Base-by-base conservation (phyloP, 2,329 filamentous ascomycete genomes). In the Botryotinia convoluta region DNA sequence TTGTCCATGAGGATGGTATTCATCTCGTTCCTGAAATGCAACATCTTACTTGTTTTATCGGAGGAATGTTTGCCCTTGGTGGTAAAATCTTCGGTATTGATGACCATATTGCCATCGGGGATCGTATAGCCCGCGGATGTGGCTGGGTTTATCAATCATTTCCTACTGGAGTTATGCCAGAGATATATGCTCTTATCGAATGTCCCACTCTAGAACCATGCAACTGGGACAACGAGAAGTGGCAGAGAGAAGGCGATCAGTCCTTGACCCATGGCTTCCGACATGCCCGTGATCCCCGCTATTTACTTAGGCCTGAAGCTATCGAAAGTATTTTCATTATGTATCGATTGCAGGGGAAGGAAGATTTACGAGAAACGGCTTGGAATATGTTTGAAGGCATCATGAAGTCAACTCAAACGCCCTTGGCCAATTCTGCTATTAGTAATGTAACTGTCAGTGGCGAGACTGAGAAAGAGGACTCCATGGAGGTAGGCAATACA, bases 11-110 rank as follows among this genome's bases (percentile, higher is more conserved):
- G 75, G 71, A 57, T 29, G 57, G 62, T 1, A 39, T 72, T 32
- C 48, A 69, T 37, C 65, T 69, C 4, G 44, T 73, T 45, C 61
- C 75, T 16, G 65, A 75, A 72, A 83, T 85, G 18, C 87, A 92
- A 76, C 91, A 93, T 80, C 84, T 93, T 1, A 87, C 87, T 4
- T 94, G 92, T 81, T 94, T 92, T 78, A 84, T 87, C 10, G 91
- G 91, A 8, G 92, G 90, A 26, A 89, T 91, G 83, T 89, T 92
- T 69, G 91, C 85, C 1, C 85, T 93, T 63, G 89, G 87, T 1
- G 90, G 90, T 1, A 88, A 86, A 74, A 82, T 93, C 42, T 87
- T 92, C 74, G 78, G 84, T 62, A 83, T 82, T 2, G 82, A 83
- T 0, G 84, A 86, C 4, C 86, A 90, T 69, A 78, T 91, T 12